These are phyloP conservation scores for Fusarium subtropicale DNA, from an alignment of 2,329 filamentous ascomycete species.

Conservation along the genomic window DNA sequence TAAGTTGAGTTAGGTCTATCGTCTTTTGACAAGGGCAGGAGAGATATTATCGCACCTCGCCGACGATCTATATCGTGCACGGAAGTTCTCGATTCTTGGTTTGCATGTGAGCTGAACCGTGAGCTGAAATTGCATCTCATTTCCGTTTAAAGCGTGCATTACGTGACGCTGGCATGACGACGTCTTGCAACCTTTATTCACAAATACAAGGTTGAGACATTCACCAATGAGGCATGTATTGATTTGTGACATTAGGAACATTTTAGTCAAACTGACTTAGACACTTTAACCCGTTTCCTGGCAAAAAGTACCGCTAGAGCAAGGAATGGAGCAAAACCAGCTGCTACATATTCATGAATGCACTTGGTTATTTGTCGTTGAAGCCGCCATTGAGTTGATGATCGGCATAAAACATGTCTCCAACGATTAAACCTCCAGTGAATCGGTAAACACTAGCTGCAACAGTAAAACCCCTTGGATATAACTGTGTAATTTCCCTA, in stretches of 20 bases:
- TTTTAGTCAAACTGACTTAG: background rate
- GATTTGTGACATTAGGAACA: background rate
- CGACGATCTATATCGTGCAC: conserved; percentile 34
- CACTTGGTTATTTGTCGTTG: background rate
- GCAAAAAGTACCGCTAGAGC: background rate
- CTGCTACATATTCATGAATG: background rate
- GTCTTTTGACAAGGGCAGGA: background rate
- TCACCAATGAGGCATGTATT: conserved; percentile 22
- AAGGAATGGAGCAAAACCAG: background rate
- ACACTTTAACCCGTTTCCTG: background rate
- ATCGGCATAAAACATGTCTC: too few species aligned
- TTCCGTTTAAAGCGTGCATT: conserved; percentile 31
- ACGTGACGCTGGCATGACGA: conserved; percentile 44
- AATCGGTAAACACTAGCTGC: too few species aligned
- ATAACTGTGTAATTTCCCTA: too few species aligned
- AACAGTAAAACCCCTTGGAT: too few species aligned
- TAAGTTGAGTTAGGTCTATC: conserved; percentile 8
- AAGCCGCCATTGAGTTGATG: background rate
- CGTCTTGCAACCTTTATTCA: conserved; percentile 21
- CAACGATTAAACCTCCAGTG: background rate
- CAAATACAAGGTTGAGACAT: conserved; percentile 5
- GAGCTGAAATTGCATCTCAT: conserved; percentile 20
- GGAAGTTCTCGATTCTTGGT: conserved; percentile 21
- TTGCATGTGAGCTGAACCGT: conserved; percentile 11
- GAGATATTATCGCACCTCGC: conserved; percentile 22